phyloP scores from a whole-genome alignment of 2,329 filamentous ascomycete species.

The Claviceps cyperi region DNA sequence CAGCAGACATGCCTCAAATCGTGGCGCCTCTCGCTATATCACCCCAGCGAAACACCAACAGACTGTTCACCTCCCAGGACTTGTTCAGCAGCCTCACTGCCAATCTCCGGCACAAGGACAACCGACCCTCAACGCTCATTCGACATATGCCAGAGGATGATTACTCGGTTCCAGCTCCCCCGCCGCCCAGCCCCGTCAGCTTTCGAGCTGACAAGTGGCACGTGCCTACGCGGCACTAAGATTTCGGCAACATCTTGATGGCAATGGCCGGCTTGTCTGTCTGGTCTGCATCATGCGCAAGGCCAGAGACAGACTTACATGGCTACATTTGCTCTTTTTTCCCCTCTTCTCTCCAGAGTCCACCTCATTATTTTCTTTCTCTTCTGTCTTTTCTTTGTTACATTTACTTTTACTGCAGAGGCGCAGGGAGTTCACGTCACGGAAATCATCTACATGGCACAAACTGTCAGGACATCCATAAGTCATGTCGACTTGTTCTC shows the following conservation, averaged over 20 bases:
- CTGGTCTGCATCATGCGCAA: neutral
- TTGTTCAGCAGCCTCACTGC: slow-evolving; percentile 39
- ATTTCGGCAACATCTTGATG: neutral
- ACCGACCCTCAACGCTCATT: slow-evolving; percentile 30
- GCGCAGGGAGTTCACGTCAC: neutral
- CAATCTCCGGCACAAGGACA: slow-evolving; percentile 30
- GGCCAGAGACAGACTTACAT: neutral
- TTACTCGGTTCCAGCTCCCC: slow-evolving; percentile 50
- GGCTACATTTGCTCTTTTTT: neutral
- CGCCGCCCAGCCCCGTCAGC: slow-evolving; percentile 49
- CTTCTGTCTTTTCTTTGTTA: neutral
- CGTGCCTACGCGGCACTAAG: slow-evolving; percentile 2
- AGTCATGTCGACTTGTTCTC: too few species aligned
- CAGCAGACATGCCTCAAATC: slow-evolving; percentile 19
- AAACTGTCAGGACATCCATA: neutral
- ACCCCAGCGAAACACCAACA: slow-evolving; percentile 28
- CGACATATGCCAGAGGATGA: slow-evolving; percentile 41
- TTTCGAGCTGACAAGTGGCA: slow-evolving; percentile 32
- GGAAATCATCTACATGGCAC: slow-evolving; percentile 1
- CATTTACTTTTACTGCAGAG: neutral
- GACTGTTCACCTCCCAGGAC: slow-evolving; percentile 32
- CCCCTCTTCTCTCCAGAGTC: neutral
- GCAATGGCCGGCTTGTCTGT: neutral
- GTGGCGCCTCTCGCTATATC: slow-evolving; percentile 33
- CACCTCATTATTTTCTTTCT: neutral